Conservation (phyloP, 352 stramenopile genomes). For the Blastocystis sp. region DNA sequence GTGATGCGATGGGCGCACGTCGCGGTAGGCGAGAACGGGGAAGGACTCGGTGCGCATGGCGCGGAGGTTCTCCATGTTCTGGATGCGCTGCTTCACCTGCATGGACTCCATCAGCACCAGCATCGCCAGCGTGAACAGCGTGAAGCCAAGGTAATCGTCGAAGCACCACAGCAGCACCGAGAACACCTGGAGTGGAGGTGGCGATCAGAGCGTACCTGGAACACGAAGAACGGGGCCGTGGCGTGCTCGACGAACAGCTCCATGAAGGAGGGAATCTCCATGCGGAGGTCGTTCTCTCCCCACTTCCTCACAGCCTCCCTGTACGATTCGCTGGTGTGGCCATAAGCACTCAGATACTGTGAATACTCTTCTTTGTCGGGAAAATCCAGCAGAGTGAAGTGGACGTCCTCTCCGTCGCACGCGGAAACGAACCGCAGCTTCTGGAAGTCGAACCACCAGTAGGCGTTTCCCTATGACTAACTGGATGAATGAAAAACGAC, state of each 20-base stretch:
- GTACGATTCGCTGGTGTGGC: conserved; percentile 29
- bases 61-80: conserved; percentile 88
- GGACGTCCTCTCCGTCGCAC: neutral
- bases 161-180: conserved; percentile 95
- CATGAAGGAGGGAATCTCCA: conserved; percentile 70
- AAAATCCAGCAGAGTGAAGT: conserved; percentile 49
- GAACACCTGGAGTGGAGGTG: conserved; percentile 76
- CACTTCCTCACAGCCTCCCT: conserved; percentile 61
- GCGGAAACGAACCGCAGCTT: conserved; percentile 43
- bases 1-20: conserved; percentile 11
- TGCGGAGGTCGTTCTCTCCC: conserved; percentile 71
- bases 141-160: conserved; percentile 99
- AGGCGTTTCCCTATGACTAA: neutral
- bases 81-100: conserved; percentile 88
- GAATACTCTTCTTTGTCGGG: conserved; percentile 21
- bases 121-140: conserved; percentile 94
- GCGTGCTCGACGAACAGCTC: conserved; percentile 88
- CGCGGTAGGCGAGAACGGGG: conserved; percentile 59
- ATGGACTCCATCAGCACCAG: conserved; percentile 96
- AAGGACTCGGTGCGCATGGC: conserved; percentile 80
- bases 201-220: conserved; percentile 78
- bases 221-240: conserved; percentile 94
- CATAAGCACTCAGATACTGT: conserved; percentile 22
- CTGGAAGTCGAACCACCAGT: conserved; percentile 61
- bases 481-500: neutral